Base-by-base conservation (phyloP, 768 basidiomycete species). In the Gloeophyllum trabeum region DNA sequence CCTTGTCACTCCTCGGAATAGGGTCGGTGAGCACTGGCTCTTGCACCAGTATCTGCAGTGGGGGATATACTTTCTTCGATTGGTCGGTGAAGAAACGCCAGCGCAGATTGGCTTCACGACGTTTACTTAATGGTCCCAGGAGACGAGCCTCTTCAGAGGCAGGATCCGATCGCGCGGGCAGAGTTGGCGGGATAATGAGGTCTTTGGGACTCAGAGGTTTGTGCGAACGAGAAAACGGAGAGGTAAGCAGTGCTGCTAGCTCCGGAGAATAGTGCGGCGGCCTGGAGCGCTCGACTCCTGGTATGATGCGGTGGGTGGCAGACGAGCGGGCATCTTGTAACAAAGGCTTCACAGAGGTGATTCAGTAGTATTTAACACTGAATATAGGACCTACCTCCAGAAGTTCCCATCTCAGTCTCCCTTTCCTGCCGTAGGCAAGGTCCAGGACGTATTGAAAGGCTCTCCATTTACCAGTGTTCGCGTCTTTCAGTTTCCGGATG, bases 371-470 rank as follows among this genome's bases (percentile, higher is more conserved):
- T 30, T 26, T 32, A 40, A 30, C 12, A 28, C 40, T 26, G 28
- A 25, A 37, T 18, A 44, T 36, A 40, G 43, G 18, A 51, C 64
- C 47, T 49, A 85, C 86, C 63, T 79, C 57, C 58, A 87, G 61
- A 34, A 88, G 57, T 50, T 87, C 81, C 61, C 73, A 71, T 51
- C 67, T 75, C 13, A 90, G 58, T 52, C 71, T 80, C 19, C 86
- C 86, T 49, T 73, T 75, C 45, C 86, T 68, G 23, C 85, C 86
- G 58, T 87, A 90, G 21, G 86, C 86, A 22, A 78, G 51, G 48
- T 79, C 72, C 14, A 90, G 62, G 22, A 87, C 51, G 48, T 70
- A 67, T 22, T 63, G 61, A 50, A 84, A 80, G 24, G 76, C 72
- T 43, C 63, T 54, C 37, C 50, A 48, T 26, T 69, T 53, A 3